These are phyloP conservation scores for Calonectria naviculata DNA, from an alignment of 2,329 filamentous ascomycete species.

Conservation along the genomic window DNA sequence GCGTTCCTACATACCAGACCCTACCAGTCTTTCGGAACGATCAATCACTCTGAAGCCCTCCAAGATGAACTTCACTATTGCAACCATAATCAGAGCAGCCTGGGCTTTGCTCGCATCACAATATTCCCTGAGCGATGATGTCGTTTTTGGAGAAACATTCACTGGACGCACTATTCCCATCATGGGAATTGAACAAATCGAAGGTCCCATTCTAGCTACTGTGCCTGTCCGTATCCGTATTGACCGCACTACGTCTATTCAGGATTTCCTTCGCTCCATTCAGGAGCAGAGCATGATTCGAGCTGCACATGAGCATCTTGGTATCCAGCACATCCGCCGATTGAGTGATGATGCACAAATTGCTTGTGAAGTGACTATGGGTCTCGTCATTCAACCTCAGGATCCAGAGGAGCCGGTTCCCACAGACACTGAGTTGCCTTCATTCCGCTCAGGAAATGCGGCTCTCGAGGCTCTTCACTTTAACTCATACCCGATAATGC, in stretches of 20 bases:
- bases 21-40: not conserved
- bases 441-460: not conserved
- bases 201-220: not conserved
- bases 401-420: not conserved
- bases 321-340: not conserved
- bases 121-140: not conserved
- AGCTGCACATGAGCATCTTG: not conserved
- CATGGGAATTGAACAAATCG: not conserved
- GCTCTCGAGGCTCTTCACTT: not conserved
- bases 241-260: not conserved
- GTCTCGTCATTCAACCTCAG: not conserved
- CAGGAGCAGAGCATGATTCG: not conserved
- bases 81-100: slow-evolving; percentile 39
- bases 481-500: not conserved
- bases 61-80: slow-evolving; percentile 6
- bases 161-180: not conserved
- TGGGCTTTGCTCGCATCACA: not conserved
- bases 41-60: not conserved
- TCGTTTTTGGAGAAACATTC: not conserved
- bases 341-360: not conserved
- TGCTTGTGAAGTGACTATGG: not conserved
- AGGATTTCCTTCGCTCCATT: not conserved
- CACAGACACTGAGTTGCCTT: not conserved
- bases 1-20: not conserved
- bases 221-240: not conserved